Evolutionary conservation across 257 asterid species (phyloP), one percentile per base, ranked within the genome.

Genomic region (Solanum microdontum): DNA sequence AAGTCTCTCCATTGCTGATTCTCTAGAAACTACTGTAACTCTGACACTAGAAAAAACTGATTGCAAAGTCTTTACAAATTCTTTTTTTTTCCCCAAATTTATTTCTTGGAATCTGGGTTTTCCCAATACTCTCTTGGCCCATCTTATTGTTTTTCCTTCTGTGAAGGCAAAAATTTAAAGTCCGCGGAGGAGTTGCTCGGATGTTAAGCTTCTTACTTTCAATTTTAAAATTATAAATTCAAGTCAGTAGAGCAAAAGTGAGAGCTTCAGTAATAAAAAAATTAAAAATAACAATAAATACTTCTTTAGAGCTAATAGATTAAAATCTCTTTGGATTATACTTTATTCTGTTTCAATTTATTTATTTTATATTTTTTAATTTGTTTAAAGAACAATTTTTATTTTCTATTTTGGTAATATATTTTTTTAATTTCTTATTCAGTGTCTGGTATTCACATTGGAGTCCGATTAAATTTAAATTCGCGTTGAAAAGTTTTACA

Each of bases 1-100:
- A 89, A 95, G 90, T 91, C 92, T 95, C 94, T 89, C 96, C 98
- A 95, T 95, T 75, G 72, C 30, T 30, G 26, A 62, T 36, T 36
- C 80, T 64, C 87, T 66, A 45, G 84, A 80, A 80, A 45, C 39
- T 80, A 43, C 84, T 6, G 12, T 4, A 2, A 19, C 51, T 34
- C 26, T 36, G 17, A 5, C 32, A 75, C 45, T 75, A 10, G 14
- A 36, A 75, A 75, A 75, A 75, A 2, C 48, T 34, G 45, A 73
- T 73, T 8, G 43, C 26, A 4, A 73, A 73, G n/a, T 15, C 77
- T 3, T 70, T 4, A 28, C 39, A 70, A 30, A 30, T 30, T 1
- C n/a, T 32, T 70, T 32, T 7, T 70, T 32, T 70, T 70, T 7
- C 7, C n/a, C 77, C n/a, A 26, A 66, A 66, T 13, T 66, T 26